Evolutionary conservation across 2,329 filamentous ascomycete species (phyloP).

Genomic region (Blastomyces silverae): DNA sequence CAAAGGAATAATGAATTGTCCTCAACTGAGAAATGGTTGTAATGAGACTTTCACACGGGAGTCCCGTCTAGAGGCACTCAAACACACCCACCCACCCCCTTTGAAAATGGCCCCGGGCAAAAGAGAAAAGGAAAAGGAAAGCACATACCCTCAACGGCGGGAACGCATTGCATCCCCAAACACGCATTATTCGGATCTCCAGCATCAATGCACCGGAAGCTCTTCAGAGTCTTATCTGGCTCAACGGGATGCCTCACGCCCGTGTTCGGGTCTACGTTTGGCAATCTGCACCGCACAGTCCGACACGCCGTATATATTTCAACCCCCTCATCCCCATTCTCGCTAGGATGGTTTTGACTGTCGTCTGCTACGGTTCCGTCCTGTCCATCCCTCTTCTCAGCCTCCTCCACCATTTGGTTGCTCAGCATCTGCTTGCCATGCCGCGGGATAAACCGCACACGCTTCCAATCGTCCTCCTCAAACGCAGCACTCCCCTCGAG

Average conservation of each 20-base stretch:
- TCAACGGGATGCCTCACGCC: conserved; percentile 44
- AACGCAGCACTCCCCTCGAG: conserved; percentile 49
- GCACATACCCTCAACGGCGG: conserved; percentile 27
- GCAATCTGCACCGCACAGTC: conserved; percentile 53
- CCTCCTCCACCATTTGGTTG: not conserved
- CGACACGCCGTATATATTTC: conserved; percentile 48
- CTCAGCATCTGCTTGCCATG: not conserved
- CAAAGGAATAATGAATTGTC: not conserved
- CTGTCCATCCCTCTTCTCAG: not conserved
- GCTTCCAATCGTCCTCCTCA: conserved; percentile 53
- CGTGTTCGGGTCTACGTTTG: conserved; percentile 53
- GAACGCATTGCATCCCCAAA: conserved; percentile 49
- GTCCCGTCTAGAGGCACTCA: not conserved
- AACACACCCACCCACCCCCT: not conserved
- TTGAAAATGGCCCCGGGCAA: not conserved
- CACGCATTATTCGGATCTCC: conserved; percentile 46
- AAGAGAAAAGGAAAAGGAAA: conserved; percentile 13
- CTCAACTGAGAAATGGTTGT: no score
- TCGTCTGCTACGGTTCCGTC: not conserved
- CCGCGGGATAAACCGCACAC: conserved; percentile 39
- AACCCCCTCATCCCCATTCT: conserved; percentile 26
- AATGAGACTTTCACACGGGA: not conserved
- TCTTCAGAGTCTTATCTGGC: conserved; percentile 46
- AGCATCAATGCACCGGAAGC: conserved; percentile 46
- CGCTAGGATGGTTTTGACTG: not conserved